These are phyloP conservation scores for Solanum corneliomulleri DNA, from an alignment of 257 asterid species.

Conservation along the genomic window DNA sequence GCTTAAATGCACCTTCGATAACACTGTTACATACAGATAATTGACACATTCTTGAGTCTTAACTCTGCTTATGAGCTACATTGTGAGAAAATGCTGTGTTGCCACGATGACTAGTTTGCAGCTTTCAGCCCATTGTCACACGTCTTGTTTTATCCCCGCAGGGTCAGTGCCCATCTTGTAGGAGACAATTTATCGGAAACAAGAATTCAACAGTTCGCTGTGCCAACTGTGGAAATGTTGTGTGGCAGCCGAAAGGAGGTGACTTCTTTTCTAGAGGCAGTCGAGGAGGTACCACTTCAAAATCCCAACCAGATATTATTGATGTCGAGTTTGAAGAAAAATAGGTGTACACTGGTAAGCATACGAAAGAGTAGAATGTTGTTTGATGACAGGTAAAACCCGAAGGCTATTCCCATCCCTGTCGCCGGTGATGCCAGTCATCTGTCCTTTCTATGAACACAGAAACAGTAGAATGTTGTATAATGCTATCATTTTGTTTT, in stretches of 20 bases:
- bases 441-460: neutral
- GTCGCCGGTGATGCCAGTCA: neutral
- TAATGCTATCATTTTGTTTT: neutral
- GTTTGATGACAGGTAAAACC: neutral
- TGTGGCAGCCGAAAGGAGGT: conserved; percentile 80
- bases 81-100: neutral
- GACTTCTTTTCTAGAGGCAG: conserved; percentile 56
- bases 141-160: conserved; percentile 14
- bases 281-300: conserved; percentile 57
- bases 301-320: conserved; percentile 64
- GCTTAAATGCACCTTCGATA: neutral
- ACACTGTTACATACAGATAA: neutral
- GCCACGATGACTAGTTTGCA: neutral
- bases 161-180: conserved; percentile 98
- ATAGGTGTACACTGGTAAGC: conserved; percentile 19
- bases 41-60: neutral
- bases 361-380: neutral
- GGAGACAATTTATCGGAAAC: conserved; percentile 72
- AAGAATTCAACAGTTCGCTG: conserved; percentile 81
- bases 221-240: conserved; percentile 76
- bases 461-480: neutral
- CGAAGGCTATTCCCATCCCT: neutral
- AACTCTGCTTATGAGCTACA: neutral
- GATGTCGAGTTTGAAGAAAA: conserved; percentile 96
- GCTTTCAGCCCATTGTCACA: neutral